Conservation (phyloP, 768 basidiomycete species). For the Xanthoconium purpureum region DNA sequence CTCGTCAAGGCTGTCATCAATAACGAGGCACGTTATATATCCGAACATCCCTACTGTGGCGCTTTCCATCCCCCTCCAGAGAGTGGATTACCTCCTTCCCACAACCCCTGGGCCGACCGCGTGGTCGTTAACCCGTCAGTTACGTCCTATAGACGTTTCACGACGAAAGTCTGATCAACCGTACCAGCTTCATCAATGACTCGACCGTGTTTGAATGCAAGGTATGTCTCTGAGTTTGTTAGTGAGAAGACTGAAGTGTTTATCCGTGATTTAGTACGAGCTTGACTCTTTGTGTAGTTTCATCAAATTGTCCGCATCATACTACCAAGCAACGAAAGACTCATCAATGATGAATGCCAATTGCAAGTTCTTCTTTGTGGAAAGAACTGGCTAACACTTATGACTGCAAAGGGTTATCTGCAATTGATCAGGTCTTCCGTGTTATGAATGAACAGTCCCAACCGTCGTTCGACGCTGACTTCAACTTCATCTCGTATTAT, state of each 20-base stretch:
- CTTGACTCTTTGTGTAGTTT: constrained; percentile 78
- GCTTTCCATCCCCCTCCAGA: constrained; percentile 80
- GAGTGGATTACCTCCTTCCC: constrained; percentile 58
- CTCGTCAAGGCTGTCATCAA: constrained; percentile 81
- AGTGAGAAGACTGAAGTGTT: neutral
- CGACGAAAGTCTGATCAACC: neutral
- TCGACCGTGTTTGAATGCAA: constrained; percentile 81
- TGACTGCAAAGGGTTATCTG: constrained; percentile 51
- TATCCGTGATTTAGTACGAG: constrained; percentile 52
- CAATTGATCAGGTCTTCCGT: constrained; percentile 69
- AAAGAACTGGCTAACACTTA: neutral
- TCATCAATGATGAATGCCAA: constrained; percentile 66
- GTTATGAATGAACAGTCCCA: constrained; percentile 79
- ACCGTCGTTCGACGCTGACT: constrained; percentile 61
- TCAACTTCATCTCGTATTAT: constrained; percentile 73
- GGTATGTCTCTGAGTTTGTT: constrained; percentile 33
- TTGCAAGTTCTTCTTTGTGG: constrained; percentile 41
- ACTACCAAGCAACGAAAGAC: constrained; percentile 71
- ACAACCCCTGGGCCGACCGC: constrained; percentile 67
- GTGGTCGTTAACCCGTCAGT: constrained; percentile 74
- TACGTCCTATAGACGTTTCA: neutral
- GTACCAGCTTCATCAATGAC: constrained; percentile 59
- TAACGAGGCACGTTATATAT: constrained; percentile 71
- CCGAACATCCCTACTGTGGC: constrained; percentile 75
- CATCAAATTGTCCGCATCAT: constrained; percentile 71